Evolutionary conservation across 225 moss, liverwort and hornwort genomes (phyloP).

Genomic region (Polytrichum commune): DNA sequence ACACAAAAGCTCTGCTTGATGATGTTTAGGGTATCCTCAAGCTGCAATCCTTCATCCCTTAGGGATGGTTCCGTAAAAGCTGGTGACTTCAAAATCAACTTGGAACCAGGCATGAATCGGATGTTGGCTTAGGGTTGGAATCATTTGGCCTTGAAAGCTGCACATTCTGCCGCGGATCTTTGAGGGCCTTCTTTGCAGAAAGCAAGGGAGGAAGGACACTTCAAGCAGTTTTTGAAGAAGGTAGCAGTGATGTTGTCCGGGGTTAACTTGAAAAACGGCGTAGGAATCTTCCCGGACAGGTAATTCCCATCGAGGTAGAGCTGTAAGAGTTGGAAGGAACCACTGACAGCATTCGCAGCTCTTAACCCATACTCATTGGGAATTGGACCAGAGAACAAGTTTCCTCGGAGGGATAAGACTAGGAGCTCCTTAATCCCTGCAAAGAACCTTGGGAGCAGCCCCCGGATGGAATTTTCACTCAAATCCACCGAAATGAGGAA

Average conservation of each 20-base stretch:
- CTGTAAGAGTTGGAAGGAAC: constrained; percentile 6
- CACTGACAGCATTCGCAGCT: constrained; percentile 5
- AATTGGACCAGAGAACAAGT: constrained; percentile 18
- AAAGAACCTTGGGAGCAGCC: constrained; percentile 13
- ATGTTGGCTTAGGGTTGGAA: too few species aligned
- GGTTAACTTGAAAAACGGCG: constrained; percentile 9
- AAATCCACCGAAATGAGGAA: constrained; percentile 18
- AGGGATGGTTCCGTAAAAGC: too few species aligned
- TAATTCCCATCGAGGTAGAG: constrained; percentile 21
- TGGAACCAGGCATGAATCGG: too few species aligned
- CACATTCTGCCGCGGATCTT: constrained; percentile 9
- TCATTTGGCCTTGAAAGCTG: constrained; percentile 1
- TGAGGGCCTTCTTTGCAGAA: constrained; percentile 22
- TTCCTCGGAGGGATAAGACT: constrained; percentile 14
- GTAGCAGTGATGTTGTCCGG: constrained; percentile 19
- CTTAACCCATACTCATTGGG: constrained; percentile 19
- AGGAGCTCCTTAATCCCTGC: constrained; percentile 11
- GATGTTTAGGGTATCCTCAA: too few species aligned
- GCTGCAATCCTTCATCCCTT: too few species aligned
- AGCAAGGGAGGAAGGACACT: constrained; percentile 18
- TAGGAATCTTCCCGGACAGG: constrained; percentile 14
- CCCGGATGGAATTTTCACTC: constrained; percentile 14
- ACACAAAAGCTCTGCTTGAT: too few species aligned
- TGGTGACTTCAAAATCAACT: too few species aligned
- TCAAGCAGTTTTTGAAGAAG: constrained; percentile 25